Percentiles rank a stretch among this genome's conserved stretches.
phyloP scores from a whole-genome alignment of 2,329 filamentous ascomycete species.

The Neoascochyta sp. region DNA sequence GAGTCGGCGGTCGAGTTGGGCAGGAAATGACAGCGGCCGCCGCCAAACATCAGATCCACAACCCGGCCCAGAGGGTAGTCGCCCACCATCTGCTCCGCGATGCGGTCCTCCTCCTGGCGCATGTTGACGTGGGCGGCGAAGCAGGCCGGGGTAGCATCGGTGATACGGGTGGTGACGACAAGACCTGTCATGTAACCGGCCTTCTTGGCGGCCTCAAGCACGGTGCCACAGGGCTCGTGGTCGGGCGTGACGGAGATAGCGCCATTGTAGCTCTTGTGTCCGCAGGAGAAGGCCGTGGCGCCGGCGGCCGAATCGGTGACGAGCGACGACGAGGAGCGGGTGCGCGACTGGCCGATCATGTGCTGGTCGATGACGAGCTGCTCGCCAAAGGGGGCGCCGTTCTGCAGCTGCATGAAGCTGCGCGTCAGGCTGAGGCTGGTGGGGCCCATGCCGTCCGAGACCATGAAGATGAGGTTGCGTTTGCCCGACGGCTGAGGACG shows the following conservation, averaged over 20 bases:
- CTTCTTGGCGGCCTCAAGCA: constrained; percentile 87
- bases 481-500: constrained; percentile 54
- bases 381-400: constrained; percentile 69
- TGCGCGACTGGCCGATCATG: constrained; percentile 85
- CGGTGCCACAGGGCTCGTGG: constrained; percentile 82
- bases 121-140: constrained; percentile 85
- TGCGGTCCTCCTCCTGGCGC: constrained; percentile 79
- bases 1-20: constrained; percentile 70
- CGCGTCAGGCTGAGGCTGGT: constrained; percentile 83
- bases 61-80: constrained; percentile 80
- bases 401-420: constrained; percentile 75
- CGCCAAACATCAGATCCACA: constrained; percentile 89
- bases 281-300: constrained; percentile 93
- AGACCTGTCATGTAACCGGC: constrained; percentile 89
- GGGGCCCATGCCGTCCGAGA: constrained; percentile 97
- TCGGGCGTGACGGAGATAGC: constrained; percentile 88
- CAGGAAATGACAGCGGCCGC: constrained; percentile 88
- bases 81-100: constrained; percentile 88
- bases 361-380: constrained; percentile 79
- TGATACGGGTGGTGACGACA: constrained; percentile 91
- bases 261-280: constrained; percentile 90
- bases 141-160: constrained; percentile 92
- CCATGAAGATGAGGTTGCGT: constrained; percentile 97
- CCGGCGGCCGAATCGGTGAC: constrained; percentile 97
- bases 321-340: constrained; percentile 75